Base-by-base conservation (phyloP, 495 filamentous ascomycete genomes). In the Saxophila tyrrhenica region DNA sequence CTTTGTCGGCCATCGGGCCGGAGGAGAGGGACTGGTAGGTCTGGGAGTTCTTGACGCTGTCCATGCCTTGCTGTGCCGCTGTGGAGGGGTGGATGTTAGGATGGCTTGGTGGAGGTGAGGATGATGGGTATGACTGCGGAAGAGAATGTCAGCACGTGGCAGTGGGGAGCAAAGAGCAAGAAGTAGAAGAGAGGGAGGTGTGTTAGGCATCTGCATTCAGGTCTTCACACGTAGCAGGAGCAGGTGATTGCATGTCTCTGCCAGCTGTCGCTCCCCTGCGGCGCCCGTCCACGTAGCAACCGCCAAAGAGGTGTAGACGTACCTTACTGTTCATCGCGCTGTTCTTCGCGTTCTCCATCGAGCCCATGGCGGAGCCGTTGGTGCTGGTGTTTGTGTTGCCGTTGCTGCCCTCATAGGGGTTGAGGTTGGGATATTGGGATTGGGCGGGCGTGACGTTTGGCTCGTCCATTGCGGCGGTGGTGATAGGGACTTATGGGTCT, bases 1-100 rank as follows among this genome's bases (percentile, higher is more conserved):
- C 77, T 61, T 80, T 85, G 68, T 89, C 78, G 52, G 84, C 85
- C 48, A 92, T 72, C 29, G 88, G 85, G 52, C 84, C 88, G 89
- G 62, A 42, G 47, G 47, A 59, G 49, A 62, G 46, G 57, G 52
- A 59, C 55, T 71, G 68, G 13, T 65, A 62, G 9, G 62, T 56
- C 46, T 67, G 69, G 54, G 65, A 60, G 57, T 70, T 70, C 32
- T 59, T 43, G 39, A 72, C 52, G 56, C 61, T 38, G 48, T 66
- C 58, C 63, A 72, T 69, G 45, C 70, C 62, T 32, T 64, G 57
- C 57, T 67, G 64, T 45, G 71, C 65, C 46, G 64, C 69, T 73
- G 59, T 39, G 25, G 55, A 15, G 48, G 23, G 42, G 25, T 20
- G 52, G 32, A 11, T 23, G 17, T 32, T 22, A 42, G 39, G 16